phyloP scores from a whole-genome alignment of 1,139 yeast species.

The Debaryomyces singareniensis region DNA sequence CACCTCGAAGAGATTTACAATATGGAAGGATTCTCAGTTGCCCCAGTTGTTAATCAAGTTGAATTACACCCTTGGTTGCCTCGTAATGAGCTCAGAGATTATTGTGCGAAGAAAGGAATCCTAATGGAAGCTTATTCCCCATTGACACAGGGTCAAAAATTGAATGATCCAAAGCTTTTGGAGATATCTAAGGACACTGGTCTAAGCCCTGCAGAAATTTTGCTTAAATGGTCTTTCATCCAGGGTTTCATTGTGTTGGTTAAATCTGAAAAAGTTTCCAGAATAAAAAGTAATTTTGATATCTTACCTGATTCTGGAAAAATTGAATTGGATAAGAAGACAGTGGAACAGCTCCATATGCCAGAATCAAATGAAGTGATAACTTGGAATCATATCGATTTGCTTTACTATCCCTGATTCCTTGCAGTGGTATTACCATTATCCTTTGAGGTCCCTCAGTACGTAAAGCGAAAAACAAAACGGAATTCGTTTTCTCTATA shows the following conservation, averaged over 20 bases:
- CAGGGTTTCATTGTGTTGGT: conserved; percentile 70
- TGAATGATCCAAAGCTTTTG: conserved; percentile 44
- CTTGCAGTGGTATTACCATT: no score
- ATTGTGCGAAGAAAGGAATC: conserved; percentile 31
- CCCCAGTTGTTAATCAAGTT: conserved; percentile 38
- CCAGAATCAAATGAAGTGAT: not conserved
- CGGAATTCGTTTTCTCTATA: no score
- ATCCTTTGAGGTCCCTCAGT: no score
- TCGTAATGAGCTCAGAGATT: conserved; percentile 29
- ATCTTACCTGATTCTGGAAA: conserved; percentile 24
- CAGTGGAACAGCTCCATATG: not conserved
- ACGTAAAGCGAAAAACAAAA: no score
- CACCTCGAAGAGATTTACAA: conserved; percentile 31
- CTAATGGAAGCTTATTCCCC: conserved; percentile 67
- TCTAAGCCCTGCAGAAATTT: conserved; percentile 20
- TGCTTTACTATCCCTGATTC: no score
- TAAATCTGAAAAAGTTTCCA: conserved; percentile 49
- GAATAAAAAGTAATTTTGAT: conserved; percentile 35
- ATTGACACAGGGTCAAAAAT: conserved; percentile 54
- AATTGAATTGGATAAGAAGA: conserved; percentile 9
- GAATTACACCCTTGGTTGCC: conserved; percentile 46
- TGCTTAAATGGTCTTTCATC: conserved; percentile 32
- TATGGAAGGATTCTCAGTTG: conserved; percentile 27
- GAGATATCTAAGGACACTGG: conserved; percentile 19
- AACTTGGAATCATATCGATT: not conserved